phyloP scores from a whole-genome alignment of 164 flowering plant species.

The Umbilicus rupestris region DNA sequence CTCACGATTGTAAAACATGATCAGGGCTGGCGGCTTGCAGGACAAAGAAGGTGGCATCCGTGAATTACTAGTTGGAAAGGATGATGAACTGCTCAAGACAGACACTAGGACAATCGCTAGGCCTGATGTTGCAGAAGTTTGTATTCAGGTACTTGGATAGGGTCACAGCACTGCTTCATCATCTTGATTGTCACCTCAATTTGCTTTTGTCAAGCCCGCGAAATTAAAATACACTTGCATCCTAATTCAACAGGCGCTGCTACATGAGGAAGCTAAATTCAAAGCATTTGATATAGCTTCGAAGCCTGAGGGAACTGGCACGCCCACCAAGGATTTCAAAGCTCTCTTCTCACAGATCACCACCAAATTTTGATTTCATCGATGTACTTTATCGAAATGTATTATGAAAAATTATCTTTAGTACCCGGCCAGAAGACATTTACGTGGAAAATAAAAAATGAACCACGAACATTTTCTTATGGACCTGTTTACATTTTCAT shows the following conservation, averaged over 20 bases:
- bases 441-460: too few relatives aligned
- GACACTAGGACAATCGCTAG: conserved; percentile 67
- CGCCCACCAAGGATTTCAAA: conserved; percentile 84
- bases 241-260: conserved; percentile 52
- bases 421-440: too few relatives aligned
- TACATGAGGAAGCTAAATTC: conserved; percentile 72
- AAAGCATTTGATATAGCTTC: conserved; percentile 94
- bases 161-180: not conserved
- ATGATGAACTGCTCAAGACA: conserved; percentile 85
- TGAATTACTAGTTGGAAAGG: conserved; percentile 85
- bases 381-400: not conserved
- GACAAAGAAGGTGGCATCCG: conserved; percentile 92
- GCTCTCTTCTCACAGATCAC: conserved; percentile 62
- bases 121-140: conserved; percentile 96
- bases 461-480: too few relatives aligned
- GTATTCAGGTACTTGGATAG: conserved; percentile 63
- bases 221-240: not conserved
- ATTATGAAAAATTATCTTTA: not conserved
- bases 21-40: conserved; percentile 93
- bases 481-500: too few relatives aligned
- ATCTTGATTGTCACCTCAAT: too few relatives aligned
- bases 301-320: conserved; percentile 78
- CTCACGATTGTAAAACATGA: not conserved
- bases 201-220: too few relatives aligned
- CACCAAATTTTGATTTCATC: conserved; percentile 42